Base-by-base conservation (phyloP, 768 basidiomycete genomes). In the Inosperma sp. region DNA sequence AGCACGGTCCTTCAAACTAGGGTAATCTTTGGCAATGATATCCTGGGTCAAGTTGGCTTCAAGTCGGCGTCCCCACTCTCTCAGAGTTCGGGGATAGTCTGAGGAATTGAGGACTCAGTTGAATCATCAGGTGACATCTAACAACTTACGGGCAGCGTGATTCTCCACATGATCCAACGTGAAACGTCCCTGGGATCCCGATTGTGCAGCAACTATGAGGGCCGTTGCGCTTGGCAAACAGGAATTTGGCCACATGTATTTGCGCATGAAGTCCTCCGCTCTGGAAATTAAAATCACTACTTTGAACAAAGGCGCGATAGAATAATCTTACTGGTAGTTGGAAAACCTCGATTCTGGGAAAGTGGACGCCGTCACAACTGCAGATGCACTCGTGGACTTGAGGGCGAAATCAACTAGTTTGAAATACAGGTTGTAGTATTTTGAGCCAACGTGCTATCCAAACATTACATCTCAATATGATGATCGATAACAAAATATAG, bases 1-100 rank as follows among this genome's bases (percentile, higher is more conserved):
- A 19, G 71, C 64, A 19, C 64, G 61, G 47, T 86, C 80, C 34
- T 69, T 68, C 26, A 88, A 69, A 7, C 74, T 70, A 5, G 86
- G 86, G 60, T 86, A 81, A 51, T 82, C 81, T 53, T 71, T 70
- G 31, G 75, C 57, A 35, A 87, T 72, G 48, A 76, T 56, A 12
- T 83, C 82, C 56, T 82, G 83, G 9, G 72, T 71, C 34, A 83
- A 63, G 62, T 86, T 86, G 40, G 71, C 68, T 52, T 84, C 82
- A 51, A 94, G 81, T 25, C 90, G 80, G 25, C 84, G 75, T 25
- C 82, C 82, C 93, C 93, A 95, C 71, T 92, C 90, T 45, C 92
- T 82, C n/a, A 95, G 78, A 22, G 93, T 95, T 43, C 92, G 84
- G 25, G 93, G 90, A 69, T 95, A 92, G 62, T 92, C 82, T 80